A percentile compares a stretch with the other conserved stretches of the same genome.
Conservation (phyloP, 306 rosid species). For the Cucumis hystrix region DNA sequence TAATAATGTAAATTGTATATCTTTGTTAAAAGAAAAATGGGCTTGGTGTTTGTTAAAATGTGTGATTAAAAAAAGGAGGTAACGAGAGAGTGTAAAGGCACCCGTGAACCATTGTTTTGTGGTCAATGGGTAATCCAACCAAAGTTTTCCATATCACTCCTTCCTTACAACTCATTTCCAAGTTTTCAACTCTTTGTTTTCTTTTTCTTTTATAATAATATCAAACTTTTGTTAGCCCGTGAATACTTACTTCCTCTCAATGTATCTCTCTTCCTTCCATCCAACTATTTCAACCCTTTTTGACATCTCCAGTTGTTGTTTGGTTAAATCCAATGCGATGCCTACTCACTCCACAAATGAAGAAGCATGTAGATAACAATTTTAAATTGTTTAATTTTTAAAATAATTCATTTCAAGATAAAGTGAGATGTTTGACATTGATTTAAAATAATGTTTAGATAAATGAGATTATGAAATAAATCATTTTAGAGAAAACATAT, state of each 20-base stretch:
- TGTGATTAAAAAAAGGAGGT: background rate
- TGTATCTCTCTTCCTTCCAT: background rate
- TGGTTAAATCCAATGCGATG: too few relatives aligned
- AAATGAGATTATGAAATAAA: too few relatives aligned
- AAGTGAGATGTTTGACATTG: too few relatives aligned
- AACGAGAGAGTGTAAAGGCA: background rate
- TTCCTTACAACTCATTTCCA: background rate
- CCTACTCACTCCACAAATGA: too few relatives aligned
- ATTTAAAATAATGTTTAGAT: too few relatives aligned
- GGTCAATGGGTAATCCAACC: background rate
- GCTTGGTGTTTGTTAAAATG: background rate
- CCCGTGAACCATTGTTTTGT: slow-evolving; percentile 1
- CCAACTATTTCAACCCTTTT: background rate
- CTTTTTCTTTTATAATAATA: background rate
- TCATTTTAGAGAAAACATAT: too few relatives aligned
- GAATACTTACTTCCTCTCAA: background rate
- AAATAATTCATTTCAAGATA: too few relatives aligned
- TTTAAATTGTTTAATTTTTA: too few relatives aligned
- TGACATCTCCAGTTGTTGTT: too few relatives aligned
- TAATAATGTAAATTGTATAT: background rate
- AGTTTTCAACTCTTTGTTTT: background rate
- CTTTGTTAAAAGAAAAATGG: background rate
- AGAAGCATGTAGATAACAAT: too few relatives aligned
- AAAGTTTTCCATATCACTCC: background rate
- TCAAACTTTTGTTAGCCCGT: background rate